Evolutionary conservation across 1,139 yeast species (phyloP).

Genomic region (Zygosaccharomyces pseudobailii): DNA sequence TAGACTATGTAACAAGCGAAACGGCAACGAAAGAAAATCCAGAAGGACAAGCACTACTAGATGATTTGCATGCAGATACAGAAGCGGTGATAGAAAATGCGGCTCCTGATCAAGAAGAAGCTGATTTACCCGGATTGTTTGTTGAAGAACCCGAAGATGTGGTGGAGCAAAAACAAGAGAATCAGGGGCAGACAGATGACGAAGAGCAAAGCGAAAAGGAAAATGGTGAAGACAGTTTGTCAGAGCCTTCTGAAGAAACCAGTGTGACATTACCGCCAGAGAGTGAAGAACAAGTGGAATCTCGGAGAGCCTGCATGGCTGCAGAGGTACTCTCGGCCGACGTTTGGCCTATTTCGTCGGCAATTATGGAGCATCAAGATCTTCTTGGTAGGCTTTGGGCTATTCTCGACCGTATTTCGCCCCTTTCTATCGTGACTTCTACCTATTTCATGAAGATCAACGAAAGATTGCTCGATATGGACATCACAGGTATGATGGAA

Average conservation of each 20-base stretch:
- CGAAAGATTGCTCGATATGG: slow-evolving; percentile 89
- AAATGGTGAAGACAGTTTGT: slow-evolving; percentile 24
- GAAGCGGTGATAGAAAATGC: slow-evolving; percentile 12
- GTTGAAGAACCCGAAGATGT: slow-evolving; percentile 3
- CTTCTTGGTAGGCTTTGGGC: slow-evolving; percentile 74
- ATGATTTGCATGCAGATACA: slow-evolving; percentile 11
- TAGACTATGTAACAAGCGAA: slow-evolving; percentile 56
- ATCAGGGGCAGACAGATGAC: slow-evolving; percentile 1
- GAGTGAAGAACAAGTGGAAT: slow-evolving; percentile 49
- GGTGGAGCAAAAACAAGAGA: slow-evolving; percentile 5
- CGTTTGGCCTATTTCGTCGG: slow-evolving; percentile 91
- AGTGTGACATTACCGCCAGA: slow-evolving; percentile 36
- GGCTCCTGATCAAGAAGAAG: not conserved
- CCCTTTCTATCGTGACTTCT: slow-evolving; percentile 71
- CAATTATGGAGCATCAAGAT: slow-evolving; percentile 71
- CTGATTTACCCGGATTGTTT: slow-evolving; percentile 6
- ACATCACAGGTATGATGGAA: slow-evolving; percentile 73
- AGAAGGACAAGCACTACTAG: slow-evolving; percentile 10
- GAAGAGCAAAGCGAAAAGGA: slow-evolving; percentile 20
- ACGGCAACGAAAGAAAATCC: slow-evolving; percentile 21
- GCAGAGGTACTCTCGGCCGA: slow-evolving; percentile 90
- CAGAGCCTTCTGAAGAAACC: slow-evolving; percentile 32
- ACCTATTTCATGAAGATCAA: slow-evolving; percentile 91
- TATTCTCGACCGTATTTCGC: slow-evolving; percentile 58
- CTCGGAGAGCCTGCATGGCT: slow-evolving; percentile 77